A percentile compares a stretch with the other conserved stretches of the same genome.
phyloP scores from a whole-genome alignment of 2,329 filamentous ascomycete species.

The Lasiodiplodia hormozganensis region DNA sequence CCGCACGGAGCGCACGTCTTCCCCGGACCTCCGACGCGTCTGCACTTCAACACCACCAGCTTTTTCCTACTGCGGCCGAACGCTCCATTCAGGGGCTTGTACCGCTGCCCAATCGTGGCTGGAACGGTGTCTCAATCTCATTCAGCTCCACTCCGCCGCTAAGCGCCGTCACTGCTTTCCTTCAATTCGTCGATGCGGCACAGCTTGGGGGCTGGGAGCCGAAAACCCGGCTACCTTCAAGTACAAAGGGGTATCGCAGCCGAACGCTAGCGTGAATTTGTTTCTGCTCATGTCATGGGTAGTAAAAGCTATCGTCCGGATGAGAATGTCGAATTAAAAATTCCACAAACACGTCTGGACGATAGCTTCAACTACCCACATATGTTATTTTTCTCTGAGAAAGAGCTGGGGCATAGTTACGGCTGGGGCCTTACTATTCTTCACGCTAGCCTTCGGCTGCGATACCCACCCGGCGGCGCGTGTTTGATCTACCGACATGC shows the following conservation, averaged over 20 bases:
- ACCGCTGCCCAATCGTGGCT: background rate
- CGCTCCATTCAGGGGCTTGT: background rate
- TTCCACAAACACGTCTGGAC: no score
- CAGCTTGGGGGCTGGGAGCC: constrained; percentile 3
- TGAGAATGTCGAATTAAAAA: rapidly evolving
- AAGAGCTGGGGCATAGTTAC: no score
- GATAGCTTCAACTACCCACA: no score
- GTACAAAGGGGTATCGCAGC: no score
- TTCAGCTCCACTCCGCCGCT: background rate
- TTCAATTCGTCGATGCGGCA: constrained; percentile 10
- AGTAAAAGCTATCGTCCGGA: no score
- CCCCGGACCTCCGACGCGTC: background rate
- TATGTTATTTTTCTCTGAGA: no score
- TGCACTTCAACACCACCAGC: constrained; percentile 15
- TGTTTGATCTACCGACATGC: background rate
- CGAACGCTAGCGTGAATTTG: no score
- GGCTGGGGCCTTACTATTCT: no score
- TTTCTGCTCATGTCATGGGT: no score
- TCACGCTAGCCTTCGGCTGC: no score
- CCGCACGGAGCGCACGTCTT: constrained; percentile 22
- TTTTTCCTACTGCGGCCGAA: background rate
- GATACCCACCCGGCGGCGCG: background rate
- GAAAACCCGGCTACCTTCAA: background rate
- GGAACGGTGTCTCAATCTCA: background rate
- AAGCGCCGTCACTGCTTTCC: background rate